Evolutionary conservation across 2,329 filamentous ascomycete species (phyloP).

Genomic region (Periconia sp.): DNA sequence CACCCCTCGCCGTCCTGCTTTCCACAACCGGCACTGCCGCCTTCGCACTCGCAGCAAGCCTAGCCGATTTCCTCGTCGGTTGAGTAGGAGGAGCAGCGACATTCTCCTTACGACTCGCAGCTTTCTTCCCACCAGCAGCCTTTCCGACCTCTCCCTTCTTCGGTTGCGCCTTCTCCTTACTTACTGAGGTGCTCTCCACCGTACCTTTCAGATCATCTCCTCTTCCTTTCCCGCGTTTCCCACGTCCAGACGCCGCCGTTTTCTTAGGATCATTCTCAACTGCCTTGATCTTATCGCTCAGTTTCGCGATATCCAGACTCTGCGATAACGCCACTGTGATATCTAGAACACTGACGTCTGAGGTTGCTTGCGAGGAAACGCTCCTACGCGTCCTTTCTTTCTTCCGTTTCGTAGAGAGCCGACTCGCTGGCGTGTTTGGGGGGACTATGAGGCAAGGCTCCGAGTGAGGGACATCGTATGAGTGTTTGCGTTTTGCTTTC

Average conservation of each 20-base stretch:
- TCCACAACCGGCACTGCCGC: no score
- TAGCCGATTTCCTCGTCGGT: no score
- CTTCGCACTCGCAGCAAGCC: no score
- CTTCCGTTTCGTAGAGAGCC: not conserved
- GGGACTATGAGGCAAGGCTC: constrained; percentile 7
- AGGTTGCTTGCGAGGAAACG: not conserved
- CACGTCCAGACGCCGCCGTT: not conserved
- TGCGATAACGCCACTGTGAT: no score
- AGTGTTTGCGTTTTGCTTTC: not conserved
- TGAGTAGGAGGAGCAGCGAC: no score
- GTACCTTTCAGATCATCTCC: not conserved
- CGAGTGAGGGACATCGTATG: constrained; percentile 11
- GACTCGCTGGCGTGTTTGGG: constrained; percentile 11
- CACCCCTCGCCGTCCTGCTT: no score
- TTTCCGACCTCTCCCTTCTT: not conserved
- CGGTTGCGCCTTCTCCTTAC: not conserved
- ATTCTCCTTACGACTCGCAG: no score
- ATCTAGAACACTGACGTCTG: no score
- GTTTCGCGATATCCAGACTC: constrained; percentile 3
- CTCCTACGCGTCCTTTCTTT: not conserved
- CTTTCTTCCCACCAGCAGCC: no score
- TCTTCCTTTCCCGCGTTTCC: not conserved
- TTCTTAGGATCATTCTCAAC: not conserved
- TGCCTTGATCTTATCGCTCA: constrained; percentile 10
- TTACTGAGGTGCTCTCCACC: not conserved